Conservation (phyloP, 768 basidiomycete species). For the Daedaleopsis nitida region DNA sequence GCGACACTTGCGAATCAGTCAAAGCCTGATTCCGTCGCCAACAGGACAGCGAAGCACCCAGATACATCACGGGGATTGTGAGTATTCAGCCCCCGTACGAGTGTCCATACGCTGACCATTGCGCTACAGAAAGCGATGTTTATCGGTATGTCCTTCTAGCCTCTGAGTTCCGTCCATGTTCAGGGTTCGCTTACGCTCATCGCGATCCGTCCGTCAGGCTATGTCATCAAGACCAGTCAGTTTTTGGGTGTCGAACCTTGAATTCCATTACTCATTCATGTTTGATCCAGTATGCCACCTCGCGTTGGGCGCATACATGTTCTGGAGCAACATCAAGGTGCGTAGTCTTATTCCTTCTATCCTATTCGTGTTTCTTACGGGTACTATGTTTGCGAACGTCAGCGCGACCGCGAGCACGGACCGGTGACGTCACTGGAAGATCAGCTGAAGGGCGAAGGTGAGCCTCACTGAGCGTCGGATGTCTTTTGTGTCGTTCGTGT, state of each 20-base stretch:
- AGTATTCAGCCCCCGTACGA: background rate
- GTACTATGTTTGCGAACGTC: background rate
- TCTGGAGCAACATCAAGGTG: slow-evolving; percentile 22
- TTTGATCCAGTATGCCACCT: slow-evolving; percentile 10
- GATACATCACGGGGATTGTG: slow-evolving; percentile 19
- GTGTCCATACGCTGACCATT: background rate
- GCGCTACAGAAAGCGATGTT: slow-evolving; percentile 19
- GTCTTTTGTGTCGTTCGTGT: too few species aligned
- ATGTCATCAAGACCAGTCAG: slow-evolving; percentile 22
- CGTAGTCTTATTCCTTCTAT: too few species aligned
- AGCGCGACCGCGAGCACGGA: slow-evolving; percentile 21
- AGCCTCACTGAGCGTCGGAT: background rate
- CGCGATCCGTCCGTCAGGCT: slow-evolving; percentile 5
- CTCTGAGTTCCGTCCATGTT: too few species aligned
- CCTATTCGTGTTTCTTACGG: too few species aligned
- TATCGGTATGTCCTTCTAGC: slow-evolving; percentile 6
- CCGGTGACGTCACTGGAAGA: slow-evolving; percentile 14
- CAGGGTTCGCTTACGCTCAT: background rate
- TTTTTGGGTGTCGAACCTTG: background rate
- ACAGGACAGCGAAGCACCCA: slow-evolving; percentile 20
- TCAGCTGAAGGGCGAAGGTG: background rate
- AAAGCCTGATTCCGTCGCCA: background rate
- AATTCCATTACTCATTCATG: background rate
- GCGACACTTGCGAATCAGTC: too few species aligned
- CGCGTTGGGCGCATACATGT: slow-evolving; percentile 19